Percentiles rank a stretch among this genome's conserved stretches.
Conservation (phyloP, 495 filamentous ascomycete genomes). For the Aspergillus homomorphus region DNA sequence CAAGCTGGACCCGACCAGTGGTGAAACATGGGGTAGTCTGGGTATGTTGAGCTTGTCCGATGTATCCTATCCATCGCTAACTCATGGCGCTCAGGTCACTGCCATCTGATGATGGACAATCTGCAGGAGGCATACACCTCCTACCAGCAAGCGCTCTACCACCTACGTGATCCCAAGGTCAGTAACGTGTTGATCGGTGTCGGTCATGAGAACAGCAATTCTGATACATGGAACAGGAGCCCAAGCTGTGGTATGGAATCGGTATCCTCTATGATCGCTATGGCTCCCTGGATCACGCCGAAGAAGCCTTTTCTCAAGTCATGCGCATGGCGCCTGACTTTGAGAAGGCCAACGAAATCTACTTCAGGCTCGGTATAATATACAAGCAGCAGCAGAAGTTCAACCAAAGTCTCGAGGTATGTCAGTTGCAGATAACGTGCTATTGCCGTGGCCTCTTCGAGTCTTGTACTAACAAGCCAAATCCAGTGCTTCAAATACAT, state of each 20-base stretch:
- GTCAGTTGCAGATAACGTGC: constrained; percentile 13
- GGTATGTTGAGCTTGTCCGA: constrained; percentile 48
- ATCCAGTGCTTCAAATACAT: constrained; percentile 96
- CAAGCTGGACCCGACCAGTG: constrained; percentile 83
- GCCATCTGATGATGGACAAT: constrained; percentile 99
- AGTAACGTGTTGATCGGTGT: constrained; percentile 16
- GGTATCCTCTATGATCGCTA: constrained; percentile 98
- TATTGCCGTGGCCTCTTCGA: background rate
- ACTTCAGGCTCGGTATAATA: constrained; percentile 97
- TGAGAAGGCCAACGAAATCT: constrained; percentile 99
- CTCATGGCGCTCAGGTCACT: constrained; percentile 61
- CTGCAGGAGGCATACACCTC: constrained; percentile 96
- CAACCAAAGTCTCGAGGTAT: constrained; percentile 82
- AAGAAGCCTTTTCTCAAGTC: constrained; percentile 97
- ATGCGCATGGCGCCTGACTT: constrained; percentile 99
- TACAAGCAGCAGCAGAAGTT: constrained; percentile 99
- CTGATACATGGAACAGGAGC: constrained; percentile 64
- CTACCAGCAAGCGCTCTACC: constrained; percentile 92
- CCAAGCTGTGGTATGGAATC: constrained; percentile 98
- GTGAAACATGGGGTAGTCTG: constrained; percentile 94
- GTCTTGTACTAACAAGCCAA: background rate
- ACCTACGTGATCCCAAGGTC: constrained; percentile 93
- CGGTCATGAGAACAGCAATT: background rate
- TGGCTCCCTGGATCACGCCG: constrained; percentile 93
- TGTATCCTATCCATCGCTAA: constrained; percentile 1